A percentile compares a stretch with the other conserved stretches of the same genome.
Conservation (phyloP, 164 flowering plant species). For the Saururus chinensis region DNA sequence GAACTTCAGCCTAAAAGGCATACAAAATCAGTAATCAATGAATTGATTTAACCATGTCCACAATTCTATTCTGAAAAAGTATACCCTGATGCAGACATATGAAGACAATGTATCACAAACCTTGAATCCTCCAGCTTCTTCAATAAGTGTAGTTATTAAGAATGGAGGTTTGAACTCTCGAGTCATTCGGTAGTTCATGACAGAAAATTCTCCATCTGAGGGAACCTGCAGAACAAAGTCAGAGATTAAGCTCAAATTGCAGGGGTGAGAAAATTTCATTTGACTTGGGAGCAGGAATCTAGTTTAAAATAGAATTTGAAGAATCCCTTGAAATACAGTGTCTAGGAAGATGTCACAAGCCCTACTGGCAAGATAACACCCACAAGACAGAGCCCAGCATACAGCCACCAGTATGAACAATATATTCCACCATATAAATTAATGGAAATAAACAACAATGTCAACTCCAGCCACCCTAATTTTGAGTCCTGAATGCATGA, state of each 20-base stretch:
- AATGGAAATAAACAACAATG: too few species aligned
- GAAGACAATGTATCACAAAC: slow-evolving; percentile 19
- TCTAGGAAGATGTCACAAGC: too few species aligned
- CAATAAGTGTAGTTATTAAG: slow-evolving; percentile 68
- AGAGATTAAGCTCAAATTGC: not conserved
- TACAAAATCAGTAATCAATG: not conserved
- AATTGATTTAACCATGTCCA: not conserved
- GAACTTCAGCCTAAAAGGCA: slow-evolving; percentile 78
- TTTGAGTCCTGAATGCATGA: too few species aligned
- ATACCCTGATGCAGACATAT: not conserved
- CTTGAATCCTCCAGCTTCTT: slow-evolving; percentile 84
- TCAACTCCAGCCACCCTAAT: too few species aligned
- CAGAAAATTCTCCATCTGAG: slow-evolving; percentile 95
- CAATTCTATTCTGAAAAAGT: not conserved
- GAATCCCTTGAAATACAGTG: too few species aligned
- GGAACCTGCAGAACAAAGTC: slow-evolving; percentile 48
- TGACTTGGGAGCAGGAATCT: too few species aligned
- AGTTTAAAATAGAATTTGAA: too few species aligned
- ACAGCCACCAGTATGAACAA: too few species aligned
- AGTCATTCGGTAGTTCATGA: slow-evolving; percentile 96
- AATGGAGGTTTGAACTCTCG: slow-evolving; percentile 97
- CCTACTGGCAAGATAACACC: too few species aligned
- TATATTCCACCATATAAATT: too few species aligned
- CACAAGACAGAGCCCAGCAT: too few species aligned
- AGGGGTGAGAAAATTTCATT: too few species aligned